These are phyloP conservation scores for Diaporthe citri DNA, from an alignment of 2,329 filamentous ascomycete genomes.

Conservation along the genomic window DNA sequence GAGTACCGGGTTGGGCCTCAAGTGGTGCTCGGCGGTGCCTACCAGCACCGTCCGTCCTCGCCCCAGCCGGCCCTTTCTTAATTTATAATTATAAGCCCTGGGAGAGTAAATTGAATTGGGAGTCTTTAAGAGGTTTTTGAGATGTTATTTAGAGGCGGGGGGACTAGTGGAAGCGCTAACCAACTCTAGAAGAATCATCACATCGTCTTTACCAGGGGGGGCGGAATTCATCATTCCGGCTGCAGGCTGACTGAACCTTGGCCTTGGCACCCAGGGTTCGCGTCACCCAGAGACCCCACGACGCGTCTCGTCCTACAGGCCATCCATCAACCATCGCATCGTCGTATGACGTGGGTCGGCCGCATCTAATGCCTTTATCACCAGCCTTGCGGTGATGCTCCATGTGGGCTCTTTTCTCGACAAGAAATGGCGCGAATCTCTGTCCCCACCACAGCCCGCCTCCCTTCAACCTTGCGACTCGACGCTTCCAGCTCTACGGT, in stretches of 20 bases:
- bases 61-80: no score
- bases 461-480: conserved; percentile 79
- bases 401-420: background rate
- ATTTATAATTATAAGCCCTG: no score
- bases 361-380: background rate
- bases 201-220: no score
- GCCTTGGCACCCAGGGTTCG: conserved; percentile 24
- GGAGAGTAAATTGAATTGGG: no score
- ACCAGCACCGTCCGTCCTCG: no score
- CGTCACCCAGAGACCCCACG: background rate
- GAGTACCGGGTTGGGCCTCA: no score
- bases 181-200: no score
- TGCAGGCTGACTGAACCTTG: background rate
- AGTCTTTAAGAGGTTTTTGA: no score
- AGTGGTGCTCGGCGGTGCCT: no score
- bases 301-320: conserved; percentile 4
- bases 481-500: conserved; percentile 74
- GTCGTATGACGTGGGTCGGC: background rate
- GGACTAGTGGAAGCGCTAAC: no score
- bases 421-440: conserved; percentile 67
- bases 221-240: no score
- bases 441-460: conserved; percentile 77
- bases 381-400: conserved; percentile 3
- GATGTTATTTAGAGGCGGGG: no score
- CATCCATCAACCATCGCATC: conserved; percentile 7